phyloP scores from a whole-genome alignment of 331 rosid species.

The Saraca asoca region DNA sequence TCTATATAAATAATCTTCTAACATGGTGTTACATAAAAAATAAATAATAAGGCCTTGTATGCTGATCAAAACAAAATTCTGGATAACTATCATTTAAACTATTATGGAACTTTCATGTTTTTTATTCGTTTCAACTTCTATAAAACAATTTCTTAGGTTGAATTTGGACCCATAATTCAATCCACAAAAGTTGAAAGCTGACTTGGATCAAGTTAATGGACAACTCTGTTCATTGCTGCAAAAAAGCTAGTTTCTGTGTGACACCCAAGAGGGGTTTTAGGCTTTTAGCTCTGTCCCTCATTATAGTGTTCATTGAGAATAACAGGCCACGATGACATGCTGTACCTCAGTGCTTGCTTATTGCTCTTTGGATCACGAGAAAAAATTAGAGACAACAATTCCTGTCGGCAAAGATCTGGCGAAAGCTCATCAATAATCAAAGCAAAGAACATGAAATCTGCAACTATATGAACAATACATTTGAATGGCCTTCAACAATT shows the following conservation, averaged over 20 bases:
- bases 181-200: slow-evolving; percentile 30
- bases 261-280: slow-evolving; percentile 14
- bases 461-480: background rate
- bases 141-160: background rate
- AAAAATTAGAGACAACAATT: background rate
- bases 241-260: slow-evolving; percentile 25
- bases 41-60: no score
- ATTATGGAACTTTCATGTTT: background rate
- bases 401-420: slow-evolving; percentile 23
- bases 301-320: slow-evolving; percentile 11
- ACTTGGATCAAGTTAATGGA: slow-evolving; percentile 30
- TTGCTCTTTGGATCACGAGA: slow-evolving; percentile 18
- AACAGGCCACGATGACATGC: slow-evolving; percentile 14
- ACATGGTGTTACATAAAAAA: no score
- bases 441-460: slow-evolving; percentile 22
- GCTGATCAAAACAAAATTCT: no score
- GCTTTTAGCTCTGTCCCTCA: slow-evolving; percentile 11
- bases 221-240: slow-evolving; percentile 12
- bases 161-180: slow-evolving; percentile 6
- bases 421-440: slow-evolving; percentile 4
- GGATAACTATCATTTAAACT: no score
- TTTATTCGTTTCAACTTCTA: slow-evolving; percentile 8
- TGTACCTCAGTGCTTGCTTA: background rate
- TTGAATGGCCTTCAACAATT: background rate
- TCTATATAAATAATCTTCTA: no score